Base-by-base conservation (phyloP, 2,329 filamentous ascomycete genomes). In the Pseudogymnoascus sp. region DNA sequence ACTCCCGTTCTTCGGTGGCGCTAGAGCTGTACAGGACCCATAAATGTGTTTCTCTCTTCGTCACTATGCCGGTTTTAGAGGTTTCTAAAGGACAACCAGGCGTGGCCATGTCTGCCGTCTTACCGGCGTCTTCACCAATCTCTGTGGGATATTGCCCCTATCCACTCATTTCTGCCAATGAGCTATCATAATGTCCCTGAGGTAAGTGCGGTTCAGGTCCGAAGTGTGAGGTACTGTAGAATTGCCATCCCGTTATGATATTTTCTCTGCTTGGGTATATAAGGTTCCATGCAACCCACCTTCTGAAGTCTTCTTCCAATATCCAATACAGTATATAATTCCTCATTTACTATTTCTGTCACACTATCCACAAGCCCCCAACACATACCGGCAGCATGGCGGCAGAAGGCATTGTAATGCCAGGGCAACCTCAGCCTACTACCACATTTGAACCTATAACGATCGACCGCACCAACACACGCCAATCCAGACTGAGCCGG, bases 401-500 rank as follows among this genome's bases (percentile, higher is more conserved):
- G 38, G 59, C 7, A 61, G 35, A 61, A 61, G 59, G 59, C 15
- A 40, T 61, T 42, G 35, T 61, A 9, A 61, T 61, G 59, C 59
- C 59, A 31, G 35, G 35, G 35, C 35, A 61, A 31, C 33, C 15
- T 15, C 44, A 26, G 36, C 35, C 19, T 26, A 15, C 19, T 26
- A 15, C 59, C 23, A 61, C 38, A 26, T 42, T 31, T 11, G 59
- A 61, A 61, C 35, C 35, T 42, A 40, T 40, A 26, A 17, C 59
- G 23, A 61, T 40, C 33, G 38, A 61, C 4, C 59, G 59, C 19
- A 61, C 59, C 59, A 61, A 61, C 59, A 61, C 59, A 26, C 33
- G 59, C 1, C 59, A 61, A 40, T 61, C 59, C 6, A n/a, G 59
- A 23, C 35, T 42, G 11, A 17, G 59, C 33, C 19, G 35, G 1